Evolutionary conservation across 331 rosid genomes (phyloP).

Genomic region (Quercus lobata): DNA sequence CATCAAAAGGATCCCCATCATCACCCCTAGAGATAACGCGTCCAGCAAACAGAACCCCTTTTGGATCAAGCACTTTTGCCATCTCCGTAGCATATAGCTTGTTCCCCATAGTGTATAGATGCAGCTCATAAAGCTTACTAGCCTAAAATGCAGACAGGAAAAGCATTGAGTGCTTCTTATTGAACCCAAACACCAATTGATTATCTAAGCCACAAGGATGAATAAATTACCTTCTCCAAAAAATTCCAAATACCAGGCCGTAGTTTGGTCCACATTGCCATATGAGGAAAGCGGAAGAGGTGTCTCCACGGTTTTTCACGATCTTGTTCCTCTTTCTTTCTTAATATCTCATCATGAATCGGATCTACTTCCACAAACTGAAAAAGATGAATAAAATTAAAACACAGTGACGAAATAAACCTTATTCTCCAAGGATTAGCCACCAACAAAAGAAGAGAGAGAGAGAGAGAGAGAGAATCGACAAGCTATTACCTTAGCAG

Average conservation of each 20-base stretch:
- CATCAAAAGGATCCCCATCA: conserved; percentile 69
- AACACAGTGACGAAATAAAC: conserved; percentile 16
- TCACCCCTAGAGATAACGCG: conserved; percentile 97
- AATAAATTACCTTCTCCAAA: conserved; percentile 76
- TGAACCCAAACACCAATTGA: conserved; percentile 8
- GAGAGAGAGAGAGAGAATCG: conserved; percentile 8
- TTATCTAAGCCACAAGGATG: conserved; percentile 2
- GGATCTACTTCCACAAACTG: conserved; percentile 97
- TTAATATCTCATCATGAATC: conserved; percentile 83
- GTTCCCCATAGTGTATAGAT: conserved; percentile 99
- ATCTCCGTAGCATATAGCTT: conserved; percentile 95
- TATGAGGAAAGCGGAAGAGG: conserved; percentile 88
- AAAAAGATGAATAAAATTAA: conserved; percentile 17
- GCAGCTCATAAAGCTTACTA: conserved; percentile 88
- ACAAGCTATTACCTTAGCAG: conserved; percentile 78
- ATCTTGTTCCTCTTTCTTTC: conserved; percentile 90
- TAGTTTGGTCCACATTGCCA: conserved; percentile 99
- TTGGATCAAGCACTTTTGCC: conserved; percentile 98
- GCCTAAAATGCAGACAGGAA: conserved; percentile 58
- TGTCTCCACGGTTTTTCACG: conserved; percentile 75
- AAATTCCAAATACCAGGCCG: conserved; percentile 98
- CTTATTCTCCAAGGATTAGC: neutral
- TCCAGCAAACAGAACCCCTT: conserved; percentile 77
- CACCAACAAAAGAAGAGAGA: neutral
- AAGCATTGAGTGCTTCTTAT: conserved; percentile 16